These are phyloP conservation scores for Penicillium coprophilum DNA, from an alignment of 495 filamentous ascomycete species.

Conservation along the genomic window DNA sequence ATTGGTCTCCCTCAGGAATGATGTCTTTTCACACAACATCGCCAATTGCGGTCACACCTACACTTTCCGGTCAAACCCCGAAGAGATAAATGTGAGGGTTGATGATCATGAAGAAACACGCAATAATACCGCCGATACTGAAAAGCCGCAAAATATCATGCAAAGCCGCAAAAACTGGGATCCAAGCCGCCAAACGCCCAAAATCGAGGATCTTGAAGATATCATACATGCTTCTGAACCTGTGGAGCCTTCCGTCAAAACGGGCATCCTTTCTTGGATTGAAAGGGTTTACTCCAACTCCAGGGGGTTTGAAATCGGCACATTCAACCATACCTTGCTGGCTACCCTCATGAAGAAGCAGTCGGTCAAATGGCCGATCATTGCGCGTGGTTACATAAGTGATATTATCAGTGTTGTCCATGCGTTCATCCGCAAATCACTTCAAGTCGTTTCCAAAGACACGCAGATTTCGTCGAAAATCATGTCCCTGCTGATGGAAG, in stretches of 20 bases:
- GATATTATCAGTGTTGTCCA: conserved; percentile 45
- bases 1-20: conserved; percentile 39
- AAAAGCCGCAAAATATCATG: background rate
- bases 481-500: conserved; percentile 40
- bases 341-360: conserved; percentile 52
- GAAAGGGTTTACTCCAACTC: conserved; percentile 25
- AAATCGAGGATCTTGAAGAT: conserved; percentile 24
- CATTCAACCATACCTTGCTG: conserved; percentile 40
- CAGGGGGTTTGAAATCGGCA: conserved; percentile 38
- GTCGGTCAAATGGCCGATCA: conserved; percentile 50
- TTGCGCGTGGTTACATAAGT: conserved; percentile 47
- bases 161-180: conserved; percentile 4
- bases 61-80: background rate
- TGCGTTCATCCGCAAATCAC: conserved; percentile 40
- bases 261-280: conserved; percentile 34
- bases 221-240: conserved; percentile 19
- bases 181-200: background rate
- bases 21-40: conserved; percentile 44
- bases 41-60: conserved; percentile 35
- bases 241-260: conserved; percentile 5
- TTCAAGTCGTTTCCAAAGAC: conserved; percentile 44
- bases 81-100: background rate
- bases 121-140: background rate
- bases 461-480: conserved; percentile 37
- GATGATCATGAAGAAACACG: background rate